Evolutionary conservation across 352 stramenopile species (phyloP).

Genomic region (Globisporangium mamillatum): DNA sequence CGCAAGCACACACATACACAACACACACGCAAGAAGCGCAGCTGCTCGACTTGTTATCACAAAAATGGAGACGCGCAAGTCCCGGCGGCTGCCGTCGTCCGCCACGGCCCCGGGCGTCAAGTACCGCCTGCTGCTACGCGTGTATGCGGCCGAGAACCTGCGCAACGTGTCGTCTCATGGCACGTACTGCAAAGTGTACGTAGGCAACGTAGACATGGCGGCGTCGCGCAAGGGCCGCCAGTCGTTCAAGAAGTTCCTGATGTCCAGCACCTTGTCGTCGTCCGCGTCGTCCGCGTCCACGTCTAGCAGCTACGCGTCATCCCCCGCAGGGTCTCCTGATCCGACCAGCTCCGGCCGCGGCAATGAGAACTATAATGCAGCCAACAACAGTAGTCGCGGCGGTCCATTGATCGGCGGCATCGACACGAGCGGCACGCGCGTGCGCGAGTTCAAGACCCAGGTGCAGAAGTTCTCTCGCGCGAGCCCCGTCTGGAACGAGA

Average conservation of each 20-base stretch:
- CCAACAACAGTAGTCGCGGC: neutral
- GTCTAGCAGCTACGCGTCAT: neutral
- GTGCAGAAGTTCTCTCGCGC: conserved; percentile 51
- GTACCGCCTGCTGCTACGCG: conserved; percentile 57
- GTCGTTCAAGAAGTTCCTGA: conserved; percentile 22
- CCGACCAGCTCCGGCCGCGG: neutral
- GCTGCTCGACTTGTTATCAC: neutral
- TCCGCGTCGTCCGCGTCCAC: conserved; percentile 20
- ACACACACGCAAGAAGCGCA: neutral
- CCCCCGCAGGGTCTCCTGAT: conserved; percentile 6
- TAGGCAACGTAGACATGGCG: conserved; percentile 52
- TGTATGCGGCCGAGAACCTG: conserved; percentile 59
- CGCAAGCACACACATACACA: neutral
- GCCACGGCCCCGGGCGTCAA: neutral
- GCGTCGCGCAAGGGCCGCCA: conserved; percentile 18
- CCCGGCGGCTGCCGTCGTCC: conserved; percentile 1
- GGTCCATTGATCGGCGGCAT: neutral
- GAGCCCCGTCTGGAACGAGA: conserved; percentile 74
- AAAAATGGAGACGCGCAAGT: conserved; percentile 19
- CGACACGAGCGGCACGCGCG: conserved; percentile 14
- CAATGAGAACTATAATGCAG: neutral
- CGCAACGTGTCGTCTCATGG: conserved; percentile 65
- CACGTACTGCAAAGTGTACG: conserved; percentile 71
- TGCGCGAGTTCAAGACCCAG: conserved; percentile 62
- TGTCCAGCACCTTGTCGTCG: conserved; percentile 2